phyloP scores from a whole-genome alignment of 106 monocot genomes.

The Amphibolis antarctica region DNA sequence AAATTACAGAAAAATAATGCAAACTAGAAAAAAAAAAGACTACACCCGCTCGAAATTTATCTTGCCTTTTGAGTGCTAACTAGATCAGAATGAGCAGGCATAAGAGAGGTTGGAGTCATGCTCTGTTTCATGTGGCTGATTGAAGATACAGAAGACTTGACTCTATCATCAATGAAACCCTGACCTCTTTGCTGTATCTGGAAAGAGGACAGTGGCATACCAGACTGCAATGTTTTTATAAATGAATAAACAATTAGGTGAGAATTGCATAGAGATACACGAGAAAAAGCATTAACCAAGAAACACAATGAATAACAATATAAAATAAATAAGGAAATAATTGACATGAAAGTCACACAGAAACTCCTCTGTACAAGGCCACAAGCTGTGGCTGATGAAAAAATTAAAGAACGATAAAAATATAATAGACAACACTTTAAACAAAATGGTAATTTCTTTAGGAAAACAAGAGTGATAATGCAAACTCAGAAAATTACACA shows the following conservation, averaged over 20 bases:
- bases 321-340: too few relatives aligned
- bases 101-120: constrained; percentile 19
- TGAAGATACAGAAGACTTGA: constrained; percentile 29
- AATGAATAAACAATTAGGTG: neutral
- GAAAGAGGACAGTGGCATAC: constrained; percentile 34
- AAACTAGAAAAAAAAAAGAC: neutral
- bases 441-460: too few relatives aligned
- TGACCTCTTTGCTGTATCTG: constrained; percentile 58
- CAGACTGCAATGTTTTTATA: constrained; percentile 25
- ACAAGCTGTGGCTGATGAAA: too few relatives aligned
- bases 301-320: neutral
- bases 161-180: constrained; percentile 51
- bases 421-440: too few relatives aligned
- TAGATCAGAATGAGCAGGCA: constrained; percentile 40
- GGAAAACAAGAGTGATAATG: too few relatives aligned
- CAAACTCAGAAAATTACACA: too few relatives aligned
- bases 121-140: constrained; percentile 25
- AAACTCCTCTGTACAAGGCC: too few relatives aligned
- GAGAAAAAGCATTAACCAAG: too few relatives aligned
- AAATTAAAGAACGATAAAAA: too few relatives aligned
- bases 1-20: neutral
- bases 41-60: neutral
- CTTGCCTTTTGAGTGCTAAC: constrained; percentile 47
- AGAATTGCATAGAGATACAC: neutral
- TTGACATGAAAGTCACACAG: too few relatives aligned